Evolutionary conservation across 2,329 filamentous ascomycete genomes (phyloP).

Genomic region (Monascus ruber): DNA sequence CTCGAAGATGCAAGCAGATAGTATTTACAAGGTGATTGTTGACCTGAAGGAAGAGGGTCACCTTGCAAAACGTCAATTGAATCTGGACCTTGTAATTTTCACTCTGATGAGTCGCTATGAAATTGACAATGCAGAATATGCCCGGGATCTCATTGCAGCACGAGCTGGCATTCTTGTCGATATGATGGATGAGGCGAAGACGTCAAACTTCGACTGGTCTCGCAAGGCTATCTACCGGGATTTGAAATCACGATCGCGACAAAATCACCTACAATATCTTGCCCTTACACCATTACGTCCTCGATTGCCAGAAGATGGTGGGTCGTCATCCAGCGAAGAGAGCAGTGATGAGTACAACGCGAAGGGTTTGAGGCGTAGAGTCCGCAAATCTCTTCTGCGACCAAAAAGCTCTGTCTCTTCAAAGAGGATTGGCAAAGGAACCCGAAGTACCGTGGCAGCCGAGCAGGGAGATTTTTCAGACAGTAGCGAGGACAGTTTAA

Average conservation of each 20-base stretch:
- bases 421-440: constrained; percentile 32
- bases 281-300: constrained; percentile 24
- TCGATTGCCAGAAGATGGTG: constrained; percentile 14
- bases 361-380: constrained; percentile 15
- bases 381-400: constrained; percentile 34
- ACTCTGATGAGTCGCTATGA: constrained; percentile 24
- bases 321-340: constrained; percentile 19
- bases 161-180: constrained; percentile 22
- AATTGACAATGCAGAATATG: constrained; percentile 23
- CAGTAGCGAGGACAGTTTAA: constrained; percentile 15
- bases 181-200: constrained; percentile 27
- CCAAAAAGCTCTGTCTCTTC: constrained; percentile 30
- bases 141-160: constrained; percentile 23
- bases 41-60: constrained; percentile 30
- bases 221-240: constrained; percentile 32
- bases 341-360: constrained; percentile 15
- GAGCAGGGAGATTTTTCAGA: constrained; percentile 15
- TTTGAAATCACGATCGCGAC: constrained; percentile 23
- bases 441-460: constrained; percentile 16
- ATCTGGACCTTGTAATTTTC: constrained; percentile 21
- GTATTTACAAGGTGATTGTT: constrained; percentile 26
- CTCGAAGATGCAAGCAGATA: constrained; percentile 24
- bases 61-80: constrained; percentile 29
- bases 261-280: constrained; percentile 14
- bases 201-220: constrained; percentile 26